Evolutionary conservation across 1,139 yeast species (phyloP), one percentile per base, ranked within the genome.

Genomic region (Groenewaldozyma auringiensis): DNA sequence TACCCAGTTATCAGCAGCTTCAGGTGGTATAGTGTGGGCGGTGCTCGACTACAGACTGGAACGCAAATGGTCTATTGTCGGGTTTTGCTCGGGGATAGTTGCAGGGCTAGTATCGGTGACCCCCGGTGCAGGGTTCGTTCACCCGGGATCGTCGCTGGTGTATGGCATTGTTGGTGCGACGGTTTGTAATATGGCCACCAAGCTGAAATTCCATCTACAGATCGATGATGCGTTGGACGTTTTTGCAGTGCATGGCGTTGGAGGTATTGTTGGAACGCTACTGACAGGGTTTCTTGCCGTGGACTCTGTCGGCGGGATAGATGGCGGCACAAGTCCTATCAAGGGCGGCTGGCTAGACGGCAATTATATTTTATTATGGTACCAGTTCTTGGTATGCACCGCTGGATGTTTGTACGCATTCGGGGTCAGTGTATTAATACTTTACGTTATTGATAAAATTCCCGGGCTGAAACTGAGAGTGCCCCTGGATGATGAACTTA

Each of bases 381-480:
- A 71, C 50, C 82, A 77, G 54, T 42, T 74, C 8, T 60, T 72
- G 27, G 78, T 77, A 2, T 59, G 69, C 20, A 64, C 69, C 3
- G 69, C 73, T 4, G 70, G 72, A 0, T 61, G 72, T 1, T 50
- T 55, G 1, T 75, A 75, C 52, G 71, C 72, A 0, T 72, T 74
- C 50, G 54, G 67, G 2, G 46, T 72, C 59, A 63, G 69, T 17
- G 53, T 69, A 31, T 50, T 71, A 1, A 63, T 74, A 31, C 61
- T 76, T 36, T 67, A 66, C 45, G 40, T 72, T 8, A 68, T 76
- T 43, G 75, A 74, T 53, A 54, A 61, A 21, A 58, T 74, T 21
- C 79, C 79, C 0, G 75, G 76, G 41, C 63, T 77, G 44, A 61
- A 80, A 40, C 63, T 77, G 43, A 61, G 81, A 43, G 67, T 76